Evolutionary conservation across 345 rosid species (phyloP).

Genomic region (Brassica rapa): DNA sequence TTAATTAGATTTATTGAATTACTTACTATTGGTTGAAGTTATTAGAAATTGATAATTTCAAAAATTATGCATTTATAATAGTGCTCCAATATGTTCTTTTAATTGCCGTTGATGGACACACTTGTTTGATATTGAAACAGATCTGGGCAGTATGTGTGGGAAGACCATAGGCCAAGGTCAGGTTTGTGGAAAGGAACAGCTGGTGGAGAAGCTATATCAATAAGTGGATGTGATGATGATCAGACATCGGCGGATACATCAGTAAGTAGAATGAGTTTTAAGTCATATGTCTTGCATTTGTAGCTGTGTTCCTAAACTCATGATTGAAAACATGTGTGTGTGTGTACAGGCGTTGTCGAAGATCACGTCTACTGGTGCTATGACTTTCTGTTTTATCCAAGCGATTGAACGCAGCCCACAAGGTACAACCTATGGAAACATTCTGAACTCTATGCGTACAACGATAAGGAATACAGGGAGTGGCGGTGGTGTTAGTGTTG

Average conservation of each 20-base stretch:
- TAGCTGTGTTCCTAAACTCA: conserved; percentile 18
- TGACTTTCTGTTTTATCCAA: conserved; percentile 89
- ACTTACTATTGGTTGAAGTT: too few species aligned
- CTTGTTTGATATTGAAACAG: conserved; percentile 34
- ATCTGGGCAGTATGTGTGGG: conserved; percentile 72
- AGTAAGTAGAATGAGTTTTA: conserved; percentile 46
- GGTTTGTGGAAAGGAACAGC: conserved; percentile 85
- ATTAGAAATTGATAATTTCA: too few species aligned
- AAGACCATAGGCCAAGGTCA: conserved; percentile 83
- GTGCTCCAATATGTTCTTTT: too few species aligned
- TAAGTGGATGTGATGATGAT: conserved; percentile 89
- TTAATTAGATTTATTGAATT: too few species aligned
- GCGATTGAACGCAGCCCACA: conserved; percentile 71
- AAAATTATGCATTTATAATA: too few species aligned
- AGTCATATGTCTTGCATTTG: neutral
- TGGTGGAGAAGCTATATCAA: conserved; percentile 85
- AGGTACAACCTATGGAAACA: conserved; percentile 68
- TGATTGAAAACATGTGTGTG: neutral
- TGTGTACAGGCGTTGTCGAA: conserved; percentile 67
- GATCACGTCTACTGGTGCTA: conserved; percentile 84
- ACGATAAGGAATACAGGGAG: conserved; percentile 58
- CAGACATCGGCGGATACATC: conserved; percentile 93
- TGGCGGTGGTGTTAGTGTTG: conserved; percentile 33
- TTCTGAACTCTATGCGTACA: conserved; percentile 69
- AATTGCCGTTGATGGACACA: too few species aligned